Base-by-base conservation (phyloP, 139 green algal genomes). In the Mesotaenium endlicherianum region DNA sequence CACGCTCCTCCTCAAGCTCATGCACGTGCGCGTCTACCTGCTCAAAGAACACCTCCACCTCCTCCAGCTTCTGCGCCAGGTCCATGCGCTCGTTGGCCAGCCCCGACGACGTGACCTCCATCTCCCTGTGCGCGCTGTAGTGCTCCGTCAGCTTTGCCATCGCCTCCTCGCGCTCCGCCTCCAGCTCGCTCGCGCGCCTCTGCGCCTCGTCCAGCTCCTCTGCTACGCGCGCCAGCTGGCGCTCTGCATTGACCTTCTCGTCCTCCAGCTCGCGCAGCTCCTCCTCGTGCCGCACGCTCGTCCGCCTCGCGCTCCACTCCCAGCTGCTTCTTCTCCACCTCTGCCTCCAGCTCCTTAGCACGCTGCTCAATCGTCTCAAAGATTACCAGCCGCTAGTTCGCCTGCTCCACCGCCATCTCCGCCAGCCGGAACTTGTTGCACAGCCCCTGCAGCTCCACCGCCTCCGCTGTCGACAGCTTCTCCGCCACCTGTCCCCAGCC, bases 381-480 rank as follows among this genome's bases (percentile, higher is more conserved):
- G 36, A 84, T 55, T 6, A 31, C 53, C 77, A 84, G 77, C 57
- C 77, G 31, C 5, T 84, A 50, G 20, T 57, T 55, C 3, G 55
- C 58, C 0, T 53, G n/a, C 77, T 44, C 40, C 8, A 30, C 77
- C 1, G 77, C 77, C 77, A 84, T 84, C 68, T 84, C 77, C 64
- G 30, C 39, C 6, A 84, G 30, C n/a, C 77, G 39, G 31, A 84
- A 16, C 47, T 76, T 75, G 38, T 68, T 84, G 31, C 68, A 38
- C 1, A 84, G 45, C 45, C 49, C 39, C 77, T 45, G 31, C 57
- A 77, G 26, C 44, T 84, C 77, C 49, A 43, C 55, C 17, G 5
- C 14, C 31, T n/a, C n/a, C n/a, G n/a, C n/a, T n/a, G n/a, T n/a
- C n/a, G n/a, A n/a, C n/a, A n/a, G n/a, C n/a, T n/a, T n/a, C 42